A percentile compares a stretch with the other conserved stretches of the same genome.
Evolutionary conservation across 257 asterid species (phyloP).

Genomic region (Fraxinus cuspidata): DNA sequence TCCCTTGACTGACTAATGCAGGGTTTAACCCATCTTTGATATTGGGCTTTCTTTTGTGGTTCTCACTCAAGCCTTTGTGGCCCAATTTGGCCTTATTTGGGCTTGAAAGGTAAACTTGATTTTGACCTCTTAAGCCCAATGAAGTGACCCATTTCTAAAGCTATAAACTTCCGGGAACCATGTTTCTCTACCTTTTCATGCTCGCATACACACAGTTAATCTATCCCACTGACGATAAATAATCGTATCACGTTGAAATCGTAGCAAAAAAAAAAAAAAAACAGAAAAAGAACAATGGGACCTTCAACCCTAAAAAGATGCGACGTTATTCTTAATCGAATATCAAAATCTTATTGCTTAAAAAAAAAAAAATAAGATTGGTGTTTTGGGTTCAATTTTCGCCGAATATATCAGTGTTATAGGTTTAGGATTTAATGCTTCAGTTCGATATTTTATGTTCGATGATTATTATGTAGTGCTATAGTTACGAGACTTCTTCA

Average conservation of each 20-base stretch:
- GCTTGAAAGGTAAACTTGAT: too few species aligned
- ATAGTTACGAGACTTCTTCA: not conserved
- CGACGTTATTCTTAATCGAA: not conserved
- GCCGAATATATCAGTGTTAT: constrained; percentile 15
- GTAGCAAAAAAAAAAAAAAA: not conserved
- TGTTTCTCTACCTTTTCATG: not conserved
- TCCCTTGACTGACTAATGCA: too few species aligned
- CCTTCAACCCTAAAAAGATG: not conserved
- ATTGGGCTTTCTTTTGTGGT: too few species aligned
- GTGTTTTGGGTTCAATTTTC: not conserved
- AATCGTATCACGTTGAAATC: not conserved
- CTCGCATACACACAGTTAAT: not conserved
- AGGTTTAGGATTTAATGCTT: constrained; percentile 9
- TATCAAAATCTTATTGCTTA: not conserved
- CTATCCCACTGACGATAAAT: not conserved
- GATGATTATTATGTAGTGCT: constrained; percentile 11
- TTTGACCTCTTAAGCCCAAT: too few species aligned
- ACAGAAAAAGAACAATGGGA: not conserved
- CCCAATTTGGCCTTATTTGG: too few species aligned
- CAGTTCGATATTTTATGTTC: not conserved
- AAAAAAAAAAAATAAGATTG: not conserved
- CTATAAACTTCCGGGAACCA: not conserved
- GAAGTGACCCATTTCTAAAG: too few species aligned
- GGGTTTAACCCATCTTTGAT: too few species aligned
- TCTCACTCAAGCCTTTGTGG: too few species aligned